These are phyloP conservation scores for Huntiella savannae DNA, from an alignment of 2,329 filamentous ascomycete species.

Conservation along the genomic window DNA sequence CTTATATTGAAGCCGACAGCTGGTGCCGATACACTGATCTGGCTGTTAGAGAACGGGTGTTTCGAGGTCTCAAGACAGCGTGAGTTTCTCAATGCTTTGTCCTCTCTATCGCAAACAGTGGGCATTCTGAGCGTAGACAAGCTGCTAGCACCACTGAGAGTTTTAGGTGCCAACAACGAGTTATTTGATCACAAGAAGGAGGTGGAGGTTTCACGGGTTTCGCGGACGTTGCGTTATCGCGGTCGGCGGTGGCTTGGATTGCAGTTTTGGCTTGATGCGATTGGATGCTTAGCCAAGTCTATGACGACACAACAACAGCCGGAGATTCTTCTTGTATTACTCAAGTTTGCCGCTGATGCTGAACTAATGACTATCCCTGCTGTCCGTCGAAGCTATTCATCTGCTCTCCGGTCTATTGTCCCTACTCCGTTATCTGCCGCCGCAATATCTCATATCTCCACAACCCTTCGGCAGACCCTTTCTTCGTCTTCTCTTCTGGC, in stretches of 20 bases:
- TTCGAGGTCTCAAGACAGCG: neutral
- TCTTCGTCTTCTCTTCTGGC: too few relatives aligned
- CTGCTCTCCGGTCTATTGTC: too few relatives aligned
- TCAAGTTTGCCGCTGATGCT: conserved; percentile 6
- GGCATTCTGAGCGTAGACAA: too few relatives aligned
- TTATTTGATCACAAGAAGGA: conserved; percentile 1
- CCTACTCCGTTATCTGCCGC: too few relatives aligned
- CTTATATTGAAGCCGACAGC: too few relatives aligned
- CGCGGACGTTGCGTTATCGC: neutral
- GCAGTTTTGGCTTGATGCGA: conserved; percentile 1
- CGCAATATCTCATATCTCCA: too few relatives aligned
- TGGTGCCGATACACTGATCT: conserved; percentile 30
- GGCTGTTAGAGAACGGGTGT: conserved; percentile 43
- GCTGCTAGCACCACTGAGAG: neutral
- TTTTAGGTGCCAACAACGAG: conserved; percentile 7
- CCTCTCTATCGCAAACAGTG: neutral
- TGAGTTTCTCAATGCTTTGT: conserved; percentile 3
- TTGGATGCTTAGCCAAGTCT: neutral
- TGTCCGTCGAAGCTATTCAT: conserved; percentile 18
- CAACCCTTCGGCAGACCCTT: too few relatives aligned
- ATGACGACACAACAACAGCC: neutral
- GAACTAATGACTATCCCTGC: conserved; percentile 3
- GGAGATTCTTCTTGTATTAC: neutral
- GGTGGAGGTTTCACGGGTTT: neutral
- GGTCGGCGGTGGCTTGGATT: neutral